A percentile compares a stretch with the other conserved stretches of the same genome.
Evolutionary conservation across 176 grass and related monocot species (phyloP).

Genomic region (Tillandsia fasciculata): DNA sequence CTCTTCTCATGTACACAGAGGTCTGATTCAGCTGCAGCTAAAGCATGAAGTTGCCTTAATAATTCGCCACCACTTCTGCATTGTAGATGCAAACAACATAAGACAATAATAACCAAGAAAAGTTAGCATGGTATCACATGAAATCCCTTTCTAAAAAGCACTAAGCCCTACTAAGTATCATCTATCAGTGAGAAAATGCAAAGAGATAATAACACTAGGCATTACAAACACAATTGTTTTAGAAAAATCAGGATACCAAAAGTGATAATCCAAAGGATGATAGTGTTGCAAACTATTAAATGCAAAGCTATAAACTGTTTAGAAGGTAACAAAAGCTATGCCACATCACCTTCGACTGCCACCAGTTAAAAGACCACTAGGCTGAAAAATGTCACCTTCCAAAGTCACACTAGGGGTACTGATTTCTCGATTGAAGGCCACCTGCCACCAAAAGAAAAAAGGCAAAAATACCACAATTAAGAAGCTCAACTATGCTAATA

Average conservation of each 20-base stretch:
- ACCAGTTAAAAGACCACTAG: conserved; percentile 94
- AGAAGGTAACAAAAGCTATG: conserved; percentile 12
- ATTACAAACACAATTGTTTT: too few relatives aligned
- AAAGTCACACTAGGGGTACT: conserved; percentile 76
- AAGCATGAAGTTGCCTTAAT: conserved; percentile 62
- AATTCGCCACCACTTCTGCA: conserved; percentile 59
- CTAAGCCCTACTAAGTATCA: too few relatives aligned
- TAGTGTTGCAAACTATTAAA: neutral
- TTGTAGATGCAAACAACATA: conserved; percentile 8
- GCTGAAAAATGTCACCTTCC: conserved; percentile 84
- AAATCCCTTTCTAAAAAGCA: too few relatives aligned
- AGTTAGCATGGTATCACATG: too few relatives aligned
- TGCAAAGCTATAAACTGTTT: neutral
- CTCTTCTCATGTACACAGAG: conserved; percentile 45
- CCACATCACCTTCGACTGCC: conserved; percentile 68
- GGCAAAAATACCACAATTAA: neutral
- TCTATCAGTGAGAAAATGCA: too few relatives aligned
- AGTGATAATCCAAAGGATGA: neutral
- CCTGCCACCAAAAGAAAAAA: conserved; percentile 35
- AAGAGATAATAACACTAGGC: too few relatives aligned
- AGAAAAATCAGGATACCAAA: too few relatives aligned
- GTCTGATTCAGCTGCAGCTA: conserved; percentile 68
- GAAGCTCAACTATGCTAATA: neutral
- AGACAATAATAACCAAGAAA: conserved; percentile 3
- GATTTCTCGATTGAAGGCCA: conserved; percentile 62